Conservation (phyloP, 202 grass and related monocot species). For the Cymbopogon flexuosus region DNA sequence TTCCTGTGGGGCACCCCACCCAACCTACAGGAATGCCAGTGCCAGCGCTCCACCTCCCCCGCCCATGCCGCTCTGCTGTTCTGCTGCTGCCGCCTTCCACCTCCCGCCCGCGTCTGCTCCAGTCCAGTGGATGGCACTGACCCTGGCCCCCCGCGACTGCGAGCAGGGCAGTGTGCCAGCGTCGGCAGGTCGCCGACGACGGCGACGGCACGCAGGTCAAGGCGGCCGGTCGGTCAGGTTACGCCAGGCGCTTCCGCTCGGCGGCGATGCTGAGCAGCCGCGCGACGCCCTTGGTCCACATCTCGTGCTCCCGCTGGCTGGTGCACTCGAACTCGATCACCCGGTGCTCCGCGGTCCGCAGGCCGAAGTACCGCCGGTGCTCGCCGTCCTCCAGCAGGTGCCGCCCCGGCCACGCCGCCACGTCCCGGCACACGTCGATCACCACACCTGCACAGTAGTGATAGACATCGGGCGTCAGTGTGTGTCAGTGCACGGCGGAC, state of each 20-base stretch:
- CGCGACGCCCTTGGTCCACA: constrained; percentile 89
- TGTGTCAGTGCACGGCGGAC: not conserved
- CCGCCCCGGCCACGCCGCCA: constrained; percentile 75
- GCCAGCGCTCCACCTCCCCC: not conserved
- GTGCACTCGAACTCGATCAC: constrained; percentile 99
- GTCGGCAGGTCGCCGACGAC: not conserved
- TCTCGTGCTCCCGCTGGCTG: constrained; percentile 70
- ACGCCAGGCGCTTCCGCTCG: constrained; percentile 55
- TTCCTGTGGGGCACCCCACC: not conserved
- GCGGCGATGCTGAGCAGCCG: constrained; percentile 63
- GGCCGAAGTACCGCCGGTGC: constrained; percentile 88
- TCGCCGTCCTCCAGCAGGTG: constrained; percentile 93
- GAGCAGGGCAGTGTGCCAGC: too few relatives aligned
- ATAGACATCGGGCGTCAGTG: too few relatives aligned
- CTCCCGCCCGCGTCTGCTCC: too few relatives aligned
- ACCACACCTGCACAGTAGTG: constrained; percentile 62
- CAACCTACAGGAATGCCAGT: not conserved
- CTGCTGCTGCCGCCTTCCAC: not conserved
- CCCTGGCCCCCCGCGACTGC: not conserved
- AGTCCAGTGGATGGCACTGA: not conserved
- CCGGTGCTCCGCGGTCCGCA: constrained; percentile 66
- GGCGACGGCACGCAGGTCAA: not conserved
- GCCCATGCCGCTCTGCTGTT: constrained; percentile 34
- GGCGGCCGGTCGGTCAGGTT: not conserved
- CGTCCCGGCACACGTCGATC: constrained; percentile 80